Evolutionary conservation across 495 filamentous ascomycete genomes (phyloP), one percentile per base, ranked within the genome.

Genomic region (Hypomontagnella monticulosa): DNA sequence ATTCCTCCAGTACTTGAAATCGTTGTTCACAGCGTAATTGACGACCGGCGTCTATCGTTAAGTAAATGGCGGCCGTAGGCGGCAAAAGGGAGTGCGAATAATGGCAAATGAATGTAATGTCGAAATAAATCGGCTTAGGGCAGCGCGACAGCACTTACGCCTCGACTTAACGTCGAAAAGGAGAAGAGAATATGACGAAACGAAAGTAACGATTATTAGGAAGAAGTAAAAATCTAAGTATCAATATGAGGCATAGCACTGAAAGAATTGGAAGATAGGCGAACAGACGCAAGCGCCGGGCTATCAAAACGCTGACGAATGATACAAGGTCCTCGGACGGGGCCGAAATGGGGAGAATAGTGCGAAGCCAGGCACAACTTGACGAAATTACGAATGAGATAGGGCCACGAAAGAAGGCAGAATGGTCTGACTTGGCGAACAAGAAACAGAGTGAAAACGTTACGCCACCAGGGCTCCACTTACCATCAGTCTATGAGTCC

Each of bases 41-140:
- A 83, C 79, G 79, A 74, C 80, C 81, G 72, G 81, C 80, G 79
- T 79, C 79, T 78, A 61, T 76, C 72, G 63, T 55, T 51, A 59
- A 61, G 61, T 60, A 51, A 44, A 66, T 19, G 47, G 53, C 34
- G 52, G 47, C 55, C 44, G 56, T 52, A 36, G 56, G 37, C 43
- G 56, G 49, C 52, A 51, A 69, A 57, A 34, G 48, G 42, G 30
- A 50, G 50, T 38, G 58, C 49, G 59, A 67, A 73, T 60, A 66
- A 68, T 41, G 51, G 66, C 54, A 71, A 74, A 73, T 64, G 77
- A 76, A 73, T 57, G 66, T 71, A 70, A 61, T 33, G 63, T 69
- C 71, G 67, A 76, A 66, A 10, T 61, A 37, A 67, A 67, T 66
- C 65, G 65, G 65, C 69, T 58, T 40, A 40, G 50, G 63, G 59